Base-by-base conservation (phyloP, 2,329 filamentous ascomycete genomes). In the Lachnellula hyalina region DNA sequence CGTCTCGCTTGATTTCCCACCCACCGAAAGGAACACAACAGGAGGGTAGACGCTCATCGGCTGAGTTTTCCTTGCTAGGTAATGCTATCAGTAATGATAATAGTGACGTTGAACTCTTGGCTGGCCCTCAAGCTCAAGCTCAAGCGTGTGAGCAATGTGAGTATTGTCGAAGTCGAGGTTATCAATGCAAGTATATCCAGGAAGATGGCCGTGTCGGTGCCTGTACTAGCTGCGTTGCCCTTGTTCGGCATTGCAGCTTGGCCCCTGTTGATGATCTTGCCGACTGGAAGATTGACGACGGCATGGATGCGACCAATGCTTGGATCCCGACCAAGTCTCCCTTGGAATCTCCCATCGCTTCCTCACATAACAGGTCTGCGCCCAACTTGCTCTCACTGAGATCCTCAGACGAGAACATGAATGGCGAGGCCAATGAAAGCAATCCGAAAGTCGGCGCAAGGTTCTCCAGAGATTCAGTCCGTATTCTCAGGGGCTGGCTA, bases 401-500 rank as follows among this genome's bases (percentile, higher is more conserved):
- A 28, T 80, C 6, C 77, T 82, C 2, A 75, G 84, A 68, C 73
- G 85, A 74, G 78, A 85, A 75, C 78, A 79, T 82, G 38, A 79
- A 77, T 4, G 80, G 76, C 52, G 84, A 84, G 71, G 36, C 25
- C 17, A 50, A 44, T 17, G 63, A 63, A 17, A 51, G 35, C 3
- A 47, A 67, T 51, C 77, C 85, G 48, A 91, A 90, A 69, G 83
- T 83, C 58, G 87, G 84, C 51, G 83, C 86, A 49, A 82, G 90
- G 14, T 92, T 96, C 71, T 90, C 90, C 4, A 78, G 88, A 59
- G 85, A 91, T 62, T 89, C 90, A 0, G 81, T 94, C 58, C 87
- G 87, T 63, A 81, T 90, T 41, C 73, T 96, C 49, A 93, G 93
- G 72, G 85, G 86, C 63, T 96, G 92, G 92, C 79, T 96, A 34